Conservation (phyloP, 306 rosid genomes). For the Acacia crassicarpa region DNA sequence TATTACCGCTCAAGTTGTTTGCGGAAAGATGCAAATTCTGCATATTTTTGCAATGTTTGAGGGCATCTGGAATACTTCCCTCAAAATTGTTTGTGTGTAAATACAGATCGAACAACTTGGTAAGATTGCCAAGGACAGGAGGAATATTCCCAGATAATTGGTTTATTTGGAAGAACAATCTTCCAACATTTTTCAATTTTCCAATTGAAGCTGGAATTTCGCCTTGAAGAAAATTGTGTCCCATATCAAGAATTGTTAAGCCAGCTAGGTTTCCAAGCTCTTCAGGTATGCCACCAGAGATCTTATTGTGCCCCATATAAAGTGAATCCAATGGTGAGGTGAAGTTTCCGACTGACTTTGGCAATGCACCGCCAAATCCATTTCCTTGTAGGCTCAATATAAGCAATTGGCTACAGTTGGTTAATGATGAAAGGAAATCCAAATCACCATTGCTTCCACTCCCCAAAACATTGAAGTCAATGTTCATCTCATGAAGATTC, state of each 20-base stretch:
- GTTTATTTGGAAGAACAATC: no score
- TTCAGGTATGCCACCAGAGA: background rate
- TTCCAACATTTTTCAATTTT: no score
- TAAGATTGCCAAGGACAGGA: no score
- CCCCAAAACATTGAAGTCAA: slow-evolving; percentile 13
- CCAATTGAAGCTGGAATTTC: no score
- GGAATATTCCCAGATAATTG: no score
- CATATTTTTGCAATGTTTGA: no score
- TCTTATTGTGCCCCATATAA: background rate
- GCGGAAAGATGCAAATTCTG: rapidly evolving
- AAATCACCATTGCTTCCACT: slow-evolving; percentile 21
- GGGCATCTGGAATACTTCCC: no score
- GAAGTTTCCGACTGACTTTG: slow-evolving; percentile 18
- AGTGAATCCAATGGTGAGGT: background rate
- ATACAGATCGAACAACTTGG: no score
- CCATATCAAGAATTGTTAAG: no score
- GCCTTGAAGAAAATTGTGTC: no score
- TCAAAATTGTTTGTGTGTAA: rapidly evolving
- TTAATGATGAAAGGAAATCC: slow-evolving; percentile 33
- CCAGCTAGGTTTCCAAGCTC: no score
- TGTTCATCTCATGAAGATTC: background rate
- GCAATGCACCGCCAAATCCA: slow-evolving; percentile 30
- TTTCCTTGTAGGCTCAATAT: rapidly evolving
- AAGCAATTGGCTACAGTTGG: slow-evolving; percentile 29
- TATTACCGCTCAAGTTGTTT: background rate